Conservation (phyloP, 2,329 filamentous ascomycete species). For the Colletotrichum australisinense region DNA sequence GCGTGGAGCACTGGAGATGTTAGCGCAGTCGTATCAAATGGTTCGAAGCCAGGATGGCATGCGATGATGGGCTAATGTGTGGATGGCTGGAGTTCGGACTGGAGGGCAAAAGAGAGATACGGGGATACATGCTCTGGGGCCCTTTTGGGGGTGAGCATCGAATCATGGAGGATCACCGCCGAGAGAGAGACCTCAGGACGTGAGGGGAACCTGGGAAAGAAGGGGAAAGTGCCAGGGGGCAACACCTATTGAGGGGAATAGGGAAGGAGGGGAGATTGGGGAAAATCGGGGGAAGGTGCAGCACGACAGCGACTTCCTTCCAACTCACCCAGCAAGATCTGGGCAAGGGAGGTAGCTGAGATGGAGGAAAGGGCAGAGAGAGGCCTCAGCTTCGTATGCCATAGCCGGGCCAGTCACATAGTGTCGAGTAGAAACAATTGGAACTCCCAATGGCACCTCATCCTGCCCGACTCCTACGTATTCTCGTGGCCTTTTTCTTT, state of each 20-base stretch:
- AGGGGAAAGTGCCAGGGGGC: background rate
- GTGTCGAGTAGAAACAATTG: background rate
- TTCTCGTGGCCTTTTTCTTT: background rate
- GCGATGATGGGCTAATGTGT: background rate
- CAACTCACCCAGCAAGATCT: background rate
- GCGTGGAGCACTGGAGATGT: background rate
- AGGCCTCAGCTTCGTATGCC: background rate
- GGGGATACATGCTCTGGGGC: background rate
- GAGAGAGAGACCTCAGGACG: background rate
- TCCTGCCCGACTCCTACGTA: background rate
- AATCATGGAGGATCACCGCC: background rate
- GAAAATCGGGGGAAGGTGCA: slow-evolving; percentile 15
- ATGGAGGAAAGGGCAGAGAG: background rate
- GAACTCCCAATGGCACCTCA: background rate
- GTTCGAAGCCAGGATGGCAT: background rate
- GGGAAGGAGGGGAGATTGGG: slow-evolving; percentile 10
- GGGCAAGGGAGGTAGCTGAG: background rate
- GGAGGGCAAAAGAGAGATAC: background rate
- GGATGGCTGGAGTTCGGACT: background rate
- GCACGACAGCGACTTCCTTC: background rate
- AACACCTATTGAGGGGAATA: background rate
- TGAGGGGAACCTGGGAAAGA: slow-evolving; percentile 15
- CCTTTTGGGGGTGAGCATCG: background rate
- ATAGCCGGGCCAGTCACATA: background rate
- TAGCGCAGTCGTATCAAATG: background rate